Conservation (phyloP, 441 rosid species). For the Eruca vesicaria region DNA sequence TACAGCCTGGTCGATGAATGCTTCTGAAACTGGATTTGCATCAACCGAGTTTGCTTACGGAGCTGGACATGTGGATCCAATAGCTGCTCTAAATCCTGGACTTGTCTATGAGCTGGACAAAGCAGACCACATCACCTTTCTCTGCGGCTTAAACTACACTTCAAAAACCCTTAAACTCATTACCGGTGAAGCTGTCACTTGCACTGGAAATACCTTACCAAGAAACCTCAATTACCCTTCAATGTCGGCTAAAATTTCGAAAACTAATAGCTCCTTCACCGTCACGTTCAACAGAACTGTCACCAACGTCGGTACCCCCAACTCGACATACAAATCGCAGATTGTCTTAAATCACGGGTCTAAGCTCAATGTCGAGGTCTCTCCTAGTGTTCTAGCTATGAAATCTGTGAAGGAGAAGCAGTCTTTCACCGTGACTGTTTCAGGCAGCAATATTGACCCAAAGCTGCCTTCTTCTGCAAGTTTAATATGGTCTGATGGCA, state of each 20-base stretch:
- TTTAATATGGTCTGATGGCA: slow-evolving; percentile 45
- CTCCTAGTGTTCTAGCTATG: slow-evolving; percentile 35
- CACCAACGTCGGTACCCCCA: slow-evolving; percentile 46
- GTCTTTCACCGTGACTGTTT: slow-evolving; percentile 35
- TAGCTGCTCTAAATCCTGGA: slow-evolving; percentile 2
- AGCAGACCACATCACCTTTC: slow-evolving; percentile 9
- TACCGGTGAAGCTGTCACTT: slow-evolving; percentile 7
- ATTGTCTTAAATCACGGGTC: not conserved
- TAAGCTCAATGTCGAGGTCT: slow-evolving; percentile 26
- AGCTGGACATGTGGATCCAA: slow-evolving; percentile 20
- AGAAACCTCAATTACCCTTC: slow-evolving; percentile 35
- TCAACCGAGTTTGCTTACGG: slow-evolving; percentile 9
- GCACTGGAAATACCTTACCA: not conserved
- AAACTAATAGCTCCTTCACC: slow-evolving; percentile 8
- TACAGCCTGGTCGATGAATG: not conserved
- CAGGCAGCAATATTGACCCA: not conserved
- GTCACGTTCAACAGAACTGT: slow-evolving; percentile 42
- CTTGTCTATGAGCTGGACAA: not conserved
- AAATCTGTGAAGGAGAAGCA: slow-evolving; percentile 34
- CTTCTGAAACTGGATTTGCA: no score
- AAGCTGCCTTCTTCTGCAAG: slow-evolving; percentile 21
- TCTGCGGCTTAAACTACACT: slow-evolving; percentile 21
- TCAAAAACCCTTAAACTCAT: not conserved
- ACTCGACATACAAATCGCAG: slow-evolving; percentile 40
- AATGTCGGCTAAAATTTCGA: not conserved